A percentile compares a stretch with the other conserved stretches of the same genome.
Conservation (phyloP, 352 stramenopile species). For the Pseudoperonospora humuli region DNA sequence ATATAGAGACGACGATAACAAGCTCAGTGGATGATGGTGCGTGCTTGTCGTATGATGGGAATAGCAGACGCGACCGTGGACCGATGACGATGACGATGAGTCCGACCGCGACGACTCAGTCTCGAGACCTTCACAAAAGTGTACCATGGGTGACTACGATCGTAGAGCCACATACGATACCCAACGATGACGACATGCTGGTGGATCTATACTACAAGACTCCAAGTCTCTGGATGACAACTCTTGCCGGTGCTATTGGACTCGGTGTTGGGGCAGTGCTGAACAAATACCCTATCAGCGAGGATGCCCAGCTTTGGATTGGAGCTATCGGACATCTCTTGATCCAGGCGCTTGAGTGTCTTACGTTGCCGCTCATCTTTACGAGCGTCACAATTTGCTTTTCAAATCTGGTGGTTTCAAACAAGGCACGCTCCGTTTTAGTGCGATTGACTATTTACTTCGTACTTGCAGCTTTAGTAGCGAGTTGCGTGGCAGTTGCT, state of each 20-base stretch:
- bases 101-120: conserved; percentile 39
- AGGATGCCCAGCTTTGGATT: conserved; percentile 32
- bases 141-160: conserved; percentile 10
- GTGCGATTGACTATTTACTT: conserved; percentile 45
- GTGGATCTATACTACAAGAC: conserved; percentile 47
- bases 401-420: conserved; percentile 43
- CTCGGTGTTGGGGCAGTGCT: conserved; percentile 32
- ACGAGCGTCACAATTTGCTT: conserved; percentile 59
- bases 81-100: conserved; percentile 57
- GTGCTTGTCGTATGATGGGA: conserved; percentile 10
- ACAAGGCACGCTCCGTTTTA: conserved; percentile 40
- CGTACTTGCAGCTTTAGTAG: conserved; percentile 30
- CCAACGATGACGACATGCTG: conserved; percentile 38
- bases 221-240: conserved; percentile 32
- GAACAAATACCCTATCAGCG: conserved; percentile 21
- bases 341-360: conserved; percentile 34
- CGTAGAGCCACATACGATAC: neutral
- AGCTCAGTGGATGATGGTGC: conserved; percentile 10
- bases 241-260: conserved; percentile 24
- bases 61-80: conserved; percentile 10
- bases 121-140: conserved; percentile 40
- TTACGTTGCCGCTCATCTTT: conserved; percentile 58
- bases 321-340: conserved; percentile 30
- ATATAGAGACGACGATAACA: conserved; percentile 14
- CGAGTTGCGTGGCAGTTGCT: conserved; percentile 30